Evolutionary conservation across 805 yeast genomes (phyloP), one percentile per base, ranked within the genome.

Genomic region (Candida vaughaniae): DNA sequence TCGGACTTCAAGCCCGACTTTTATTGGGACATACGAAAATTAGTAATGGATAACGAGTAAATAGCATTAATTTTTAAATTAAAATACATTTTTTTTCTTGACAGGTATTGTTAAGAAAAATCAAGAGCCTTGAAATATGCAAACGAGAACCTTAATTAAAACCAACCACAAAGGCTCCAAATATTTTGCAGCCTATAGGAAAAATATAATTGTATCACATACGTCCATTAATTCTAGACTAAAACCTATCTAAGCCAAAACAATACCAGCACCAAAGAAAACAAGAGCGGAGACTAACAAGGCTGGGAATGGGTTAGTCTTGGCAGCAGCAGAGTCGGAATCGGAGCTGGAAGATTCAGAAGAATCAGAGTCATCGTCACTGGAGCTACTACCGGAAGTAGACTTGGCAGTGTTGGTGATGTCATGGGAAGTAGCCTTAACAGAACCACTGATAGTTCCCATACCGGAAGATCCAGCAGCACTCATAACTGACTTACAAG

Each of bases 391-490:
- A 30, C 60, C 43, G 32, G 69, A 43, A 31, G 69, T 42, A 23
- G 49, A 48, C 31, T 58, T 42, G 16, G 46, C 44, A 10, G 60
- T 39, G 27, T 45, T 51, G 37, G 60, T 39, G 31, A 47, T 46
- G 23, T 47, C 55, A 25, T 46, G 45, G 33, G 49, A 36, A 35
- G 52, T 49, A 38, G 59, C 52, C 26, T 41, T 39, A 26, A 60
- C 38, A 17, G 60, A 42, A 29, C 62, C 69, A 31, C 60, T 55
- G 39, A 80, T 69, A 19, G 77, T 43, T 39, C 88, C 87, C 39
- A 78, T 56, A 59, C 95, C 95, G 34, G 74, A 71, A 42, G 73
- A 44, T 57, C 95, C 95, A 49, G 90, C 89, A 48, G 80, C 74
- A 16, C 64, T 59, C 47, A 86, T 57, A 48, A 71, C 66, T 33